Base-by-base conservation (phyloP, 345 rosid genomes). In the Ricinus communis region DNA sequence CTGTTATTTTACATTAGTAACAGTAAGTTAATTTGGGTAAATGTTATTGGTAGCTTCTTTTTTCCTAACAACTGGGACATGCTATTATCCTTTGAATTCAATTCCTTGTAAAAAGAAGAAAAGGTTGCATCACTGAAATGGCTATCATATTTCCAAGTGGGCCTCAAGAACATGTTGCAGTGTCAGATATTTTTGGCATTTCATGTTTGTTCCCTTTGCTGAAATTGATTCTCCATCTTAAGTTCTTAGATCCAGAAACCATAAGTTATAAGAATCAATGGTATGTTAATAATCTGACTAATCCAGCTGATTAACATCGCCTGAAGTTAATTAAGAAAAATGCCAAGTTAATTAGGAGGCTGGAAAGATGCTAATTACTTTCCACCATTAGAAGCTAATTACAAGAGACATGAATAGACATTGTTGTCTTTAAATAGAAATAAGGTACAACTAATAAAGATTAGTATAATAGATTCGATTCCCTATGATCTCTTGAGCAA, bases 381-480 rank as follows among this genome's bases (percentile, higher is more conserved):
- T 70, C 55, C 79, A 49, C 77, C 38, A 22, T 21, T 58, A 12
- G 41, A 58, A 16, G 45, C 13, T 43, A 43, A 9, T 4, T 54
- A 25, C 63, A 63, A 63, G 69, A 22, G 70, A 61, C 66, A 72
- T 46, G 38, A 38, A 31, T 30, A 54, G 76, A 70, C 69, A 59
- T 33, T 56, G 59, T 38, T 70, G 82, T 78, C 73, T 63, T 28
- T 61, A 46, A 71, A 38, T 2, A 71, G 18, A 54, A 25, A 69
- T 40, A 43, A 59, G 62, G 33, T 66, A 55, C 70, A 66, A 55
- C 25, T 36, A 50, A 53, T 55, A 28, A 60, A 70, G 74, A 45
- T 69, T 51, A 64, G 47, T 63, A 74, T 30, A 40, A 62, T n/a
- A 66, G 74, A 79, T 81, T 61, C 76, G 82, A 86, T 71, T 72